Base-by-base conservation (phyloP, 2,329 filamentous ascomycete species). In the Diplodia seriata region DNA sequence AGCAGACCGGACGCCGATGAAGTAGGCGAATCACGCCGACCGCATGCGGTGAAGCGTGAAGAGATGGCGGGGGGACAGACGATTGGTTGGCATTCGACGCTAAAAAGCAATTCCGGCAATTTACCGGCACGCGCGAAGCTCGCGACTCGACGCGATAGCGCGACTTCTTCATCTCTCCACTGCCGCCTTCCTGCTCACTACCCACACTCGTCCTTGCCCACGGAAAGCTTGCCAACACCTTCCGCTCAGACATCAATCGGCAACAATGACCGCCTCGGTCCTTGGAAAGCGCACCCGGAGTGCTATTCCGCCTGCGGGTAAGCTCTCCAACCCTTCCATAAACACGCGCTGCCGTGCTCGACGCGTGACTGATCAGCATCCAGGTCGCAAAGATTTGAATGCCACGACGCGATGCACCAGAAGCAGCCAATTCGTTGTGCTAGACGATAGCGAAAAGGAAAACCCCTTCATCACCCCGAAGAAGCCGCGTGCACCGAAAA, bases 401-500 rank as follows among this genome's bases (percentile, higher is more conserved):
- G 29, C 68, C 47, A 69, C 50, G 40, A 49, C 57, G 71, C 53
- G 68, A 70, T 26, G 80, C 70, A 83, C 82, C 71, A 76, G 80
- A 69, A 76, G 77, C 77, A 75, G 81, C 55, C 80, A 78, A 71
- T 80, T 80, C 74, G 82, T 80, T 6, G 78, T 80, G 51, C 72
- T 81, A 33, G 83, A 86, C 73, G 88, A 90, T 72, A 87, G 91
- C 72, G 90, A 93, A 78, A 91, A 92, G 71, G 82, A 86, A 70
- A 88, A 90, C 68, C 87, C 86, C 2, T 84, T 87, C 68, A 71
- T 82, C 62, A 80, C 76, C 7, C 78, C 75, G 11, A 76, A 70
- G 23, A 68, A 73, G 23, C 69, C 68, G 74, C 79, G 76, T 70
- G 76, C 80, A 70, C 76, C 77, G 66, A 51, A 53, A n/a, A n/a